These are phyloP conservation scores for Verticillium klebahnii DNA, from an alignment of 2,329 filamentous ascomycete genomes.

Conservation along the genomic window DNA sequence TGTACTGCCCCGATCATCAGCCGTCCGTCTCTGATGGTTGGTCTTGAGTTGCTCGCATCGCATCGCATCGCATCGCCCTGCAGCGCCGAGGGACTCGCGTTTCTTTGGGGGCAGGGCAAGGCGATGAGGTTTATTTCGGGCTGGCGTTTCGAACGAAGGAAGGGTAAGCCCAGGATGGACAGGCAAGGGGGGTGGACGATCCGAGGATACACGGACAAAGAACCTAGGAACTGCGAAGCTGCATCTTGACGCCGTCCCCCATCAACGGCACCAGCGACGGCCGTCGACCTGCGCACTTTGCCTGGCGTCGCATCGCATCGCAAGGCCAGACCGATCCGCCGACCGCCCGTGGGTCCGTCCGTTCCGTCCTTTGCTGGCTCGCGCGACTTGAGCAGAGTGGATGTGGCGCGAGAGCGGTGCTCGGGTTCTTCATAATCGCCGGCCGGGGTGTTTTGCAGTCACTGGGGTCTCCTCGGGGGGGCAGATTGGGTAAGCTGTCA, in stretches of 20 bases:
- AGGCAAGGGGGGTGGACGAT: neutral
- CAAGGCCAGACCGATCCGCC: neutral
- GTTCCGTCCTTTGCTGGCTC: neutral
- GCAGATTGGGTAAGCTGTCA: neutral
- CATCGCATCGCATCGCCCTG: conserved; percentile 1
- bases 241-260: too few relatives aligned
- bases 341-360: neutral
- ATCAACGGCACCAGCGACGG: neutral
- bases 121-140: too few relatives aligned
- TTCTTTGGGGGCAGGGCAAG: neutral
- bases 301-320: neutral
- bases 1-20: neutral
- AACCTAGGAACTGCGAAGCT: too few relatives aligned
- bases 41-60: neutral
- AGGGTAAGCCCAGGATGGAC: neutral
- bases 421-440: neutral
- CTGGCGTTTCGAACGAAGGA: neutral
- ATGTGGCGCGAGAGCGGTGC: neutral
- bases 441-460: neutral
- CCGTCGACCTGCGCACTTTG: too few relatives aligned
- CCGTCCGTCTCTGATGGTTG: neutral
- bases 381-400: neutral
- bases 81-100: neutral
- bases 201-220: too few relatives aligned
- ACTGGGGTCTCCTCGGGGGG: neutral